These are phyloP conservation scores for Pelargonium fulgidum DNA, from an alignment of 441 rosid genomes.

Conservation along the genomic window DNA sequence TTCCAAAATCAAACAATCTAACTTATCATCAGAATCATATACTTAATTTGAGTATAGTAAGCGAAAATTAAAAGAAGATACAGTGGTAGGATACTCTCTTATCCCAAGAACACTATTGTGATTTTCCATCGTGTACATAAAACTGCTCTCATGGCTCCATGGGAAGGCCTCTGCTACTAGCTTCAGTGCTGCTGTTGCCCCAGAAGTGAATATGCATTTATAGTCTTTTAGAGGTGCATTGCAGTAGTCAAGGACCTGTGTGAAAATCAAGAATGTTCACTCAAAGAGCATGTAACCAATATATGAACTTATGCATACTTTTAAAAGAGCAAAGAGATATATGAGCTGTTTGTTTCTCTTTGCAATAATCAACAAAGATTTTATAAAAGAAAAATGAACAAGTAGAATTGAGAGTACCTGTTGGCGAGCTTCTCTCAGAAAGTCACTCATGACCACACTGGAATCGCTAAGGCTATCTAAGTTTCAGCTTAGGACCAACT, in stretches of 20 bases:
- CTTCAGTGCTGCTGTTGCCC: constrained; percentile 88
- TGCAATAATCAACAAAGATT: constrained; percentile 1
- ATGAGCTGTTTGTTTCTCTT: not conserved
- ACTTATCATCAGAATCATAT: not conserved
- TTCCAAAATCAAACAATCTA: not conserved
- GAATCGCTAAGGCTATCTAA: constrained; percentile 84
- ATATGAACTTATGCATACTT: not conserved
- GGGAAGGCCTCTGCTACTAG: constrained; percentile 91
- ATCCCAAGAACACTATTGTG: constrained; percentile 97
- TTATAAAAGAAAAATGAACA: not conserved
- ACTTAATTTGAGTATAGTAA: not conserved
- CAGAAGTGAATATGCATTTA: constrained; percentile 82
- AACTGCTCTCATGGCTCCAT: constrained; percentile 59
- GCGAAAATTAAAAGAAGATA: not conserved
- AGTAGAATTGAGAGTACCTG: constrained; percentile 36
- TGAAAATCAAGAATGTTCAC: not conserved
- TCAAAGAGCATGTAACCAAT: not conserved
- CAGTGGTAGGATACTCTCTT: constrained; percentile 72
- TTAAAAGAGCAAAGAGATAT: not conserved
- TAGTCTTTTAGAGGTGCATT: constrained; percentile 83
- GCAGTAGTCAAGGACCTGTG: constrained; percentile 75
- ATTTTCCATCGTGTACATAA: constrained; percentile 82
- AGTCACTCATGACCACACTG: constrained; percentile 56
- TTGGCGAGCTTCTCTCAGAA: constrained; percentile 62
- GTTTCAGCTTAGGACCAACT: constrained; percentile 33